Evolutionary conservation across 2,329 filamentous ascomycete genomes (phyloP), one percentile per base, ranked within the genome.

Genomic region (Fusarium nurragi): DNA sequence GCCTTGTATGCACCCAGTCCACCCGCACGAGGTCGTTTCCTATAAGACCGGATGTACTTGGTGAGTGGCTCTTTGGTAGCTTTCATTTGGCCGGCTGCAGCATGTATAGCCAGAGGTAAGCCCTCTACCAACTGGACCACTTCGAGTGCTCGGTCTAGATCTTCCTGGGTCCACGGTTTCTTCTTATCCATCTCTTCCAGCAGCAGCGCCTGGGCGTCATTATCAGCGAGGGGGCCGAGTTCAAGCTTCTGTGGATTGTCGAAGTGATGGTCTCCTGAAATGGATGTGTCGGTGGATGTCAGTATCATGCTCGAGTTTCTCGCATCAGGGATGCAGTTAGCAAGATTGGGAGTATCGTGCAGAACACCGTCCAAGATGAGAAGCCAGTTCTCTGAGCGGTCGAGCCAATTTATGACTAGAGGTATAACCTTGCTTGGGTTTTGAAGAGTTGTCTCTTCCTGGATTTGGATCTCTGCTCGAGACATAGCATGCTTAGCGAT

Each of bases 11-110:
- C 69, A 5, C 60, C 66, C 4, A 71, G 38, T 3, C 66, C 57
- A 8, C 69, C 66, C 7, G 64, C 51, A 11, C 59, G 67, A 14
- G 69, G 68, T 9, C 57, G 64, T 9, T 54, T 71, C 25, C 30
- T 68, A 43, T 68, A 69, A 13, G 69, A 61, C 14, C 66, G 68
- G 36, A 69, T 67, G 18, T 71, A 69, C 43, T 71, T 71, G 26
- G 68, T 64, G 19, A 71, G 19, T 22, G 69, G 69, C 36, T 71
- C 69, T 25, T 53, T 52, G 19, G 69, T 71, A 21, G 64, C 64
- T 30, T 53, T 55, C 45, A 71, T 43, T 18, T 71, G 68, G 7
- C 55, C 57, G 5, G 64, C 69, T 12, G 66, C 68, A 5, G 69
- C 54, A 18, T 71, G 68, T 14, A 71, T 50, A 14, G 64, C 69